These are phyloP conservation scores for Mortierella sp. DNA, from an alignment of 371 early-diverging fungal species.

Conservation along the genomic window DNA sequence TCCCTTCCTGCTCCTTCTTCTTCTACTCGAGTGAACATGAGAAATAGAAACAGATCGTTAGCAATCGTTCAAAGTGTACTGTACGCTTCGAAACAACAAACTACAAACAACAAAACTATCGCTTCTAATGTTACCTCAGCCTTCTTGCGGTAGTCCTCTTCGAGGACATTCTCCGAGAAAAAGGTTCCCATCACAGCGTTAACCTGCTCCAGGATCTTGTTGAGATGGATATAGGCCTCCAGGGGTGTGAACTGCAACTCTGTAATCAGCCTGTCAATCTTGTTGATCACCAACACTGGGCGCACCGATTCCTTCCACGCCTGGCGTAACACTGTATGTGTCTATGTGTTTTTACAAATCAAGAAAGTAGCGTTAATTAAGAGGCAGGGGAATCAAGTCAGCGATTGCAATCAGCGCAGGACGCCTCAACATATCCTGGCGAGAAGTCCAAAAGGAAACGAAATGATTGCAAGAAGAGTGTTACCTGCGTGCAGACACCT, in stretches of 20 bases:
- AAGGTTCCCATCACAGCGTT: conserved; percentile 97
- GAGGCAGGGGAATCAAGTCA: neutral
- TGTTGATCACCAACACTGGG: conserved; percentile 98
- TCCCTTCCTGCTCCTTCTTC: conserved; percentile 39
- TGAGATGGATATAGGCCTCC: conserved; percentile 94
- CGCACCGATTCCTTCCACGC: conserved; percentile 92
- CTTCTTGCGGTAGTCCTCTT: conserved; percentile 86
- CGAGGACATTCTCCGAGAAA: conserved; percentile 89
- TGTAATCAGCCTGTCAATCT: conserved; percentile 96
- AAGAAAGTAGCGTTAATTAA: neutral
- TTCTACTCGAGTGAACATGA: conserved; percentile 25
- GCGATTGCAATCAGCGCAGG: neutral
- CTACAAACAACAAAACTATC: neutral
- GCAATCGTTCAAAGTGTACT: neutral
- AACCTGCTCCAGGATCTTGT: conserved; percentile 94
- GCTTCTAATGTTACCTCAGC: conserved; percentile 57
- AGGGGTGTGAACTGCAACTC: conserved; percentile 92
- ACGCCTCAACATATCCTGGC: too few relatives aligned
- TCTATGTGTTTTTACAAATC: conserved; percentile 61
- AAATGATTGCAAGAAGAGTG: neutral
- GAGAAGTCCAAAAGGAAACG: neutral
- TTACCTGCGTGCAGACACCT: conserved; percentile 98
- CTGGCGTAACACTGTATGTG: conserved; percentile 95
- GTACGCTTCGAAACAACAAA: neutral
- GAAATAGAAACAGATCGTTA: neutral